These are phyloP conservation scores for Ochromonas danica DNA, from an alignment of 108 stramenopile species.

Conservation along the genomic window DNA sequence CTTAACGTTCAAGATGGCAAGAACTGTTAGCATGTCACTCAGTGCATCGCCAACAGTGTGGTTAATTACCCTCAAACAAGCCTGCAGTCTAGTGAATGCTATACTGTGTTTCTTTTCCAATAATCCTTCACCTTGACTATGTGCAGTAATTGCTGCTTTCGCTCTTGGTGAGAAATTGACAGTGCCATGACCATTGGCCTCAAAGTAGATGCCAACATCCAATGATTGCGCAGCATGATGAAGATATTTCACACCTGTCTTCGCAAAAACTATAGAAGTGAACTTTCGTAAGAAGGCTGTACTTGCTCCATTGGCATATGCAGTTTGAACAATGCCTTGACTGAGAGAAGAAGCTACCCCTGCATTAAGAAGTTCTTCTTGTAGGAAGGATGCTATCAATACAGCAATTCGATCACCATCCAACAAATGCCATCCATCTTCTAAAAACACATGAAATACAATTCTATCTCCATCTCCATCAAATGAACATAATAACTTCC, in stretches of 20 bases:
- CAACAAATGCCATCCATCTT: constrained; percentile 61
- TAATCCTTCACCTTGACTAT: background rate
- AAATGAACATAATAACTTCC: constrained; percentile 55
- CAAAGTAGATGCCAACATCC: constrained; percentile 98
- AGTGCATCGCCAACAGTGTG: constrained; percentile 96
- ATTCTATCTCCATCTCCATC: constrained; percentile 99
- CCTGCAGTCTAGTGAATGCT: background rate
- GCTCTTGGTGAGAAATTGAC: constrained; percentile 70
- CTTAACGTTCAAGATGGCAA: constrained; percentile 66
- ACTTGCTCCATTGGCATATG: constrained; percentile 96
- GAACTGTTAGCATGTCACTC: constrained; percentile 85
- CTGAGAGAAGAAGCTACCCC: constrained; percentile 45
- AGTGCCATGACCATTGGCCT: constrained; percentile 98
- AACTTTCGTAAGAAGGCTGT: constrained; percentile 68
- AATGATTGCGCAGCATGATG: constrained; percentile 85
- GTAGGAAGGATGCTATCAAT: constrained; percentile 75
- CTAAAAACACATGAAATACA: constrained; percentile 77
- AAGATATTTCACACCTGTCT: constrained; percentile 95
- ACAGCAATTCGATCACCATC: constrained; percentile 97
- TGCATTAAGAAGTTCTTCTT: constrained; percentile 56
- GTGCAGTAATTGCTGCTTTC: constrained; percentile 7
- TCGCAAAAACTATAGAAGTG: constrained; percentile 61
- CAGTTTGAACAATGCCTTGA: constrained; percentile 95
- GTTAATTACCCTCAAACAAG: constrained; percentile 63
- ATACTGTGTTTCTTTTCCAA: background rate